These are phyloP conservation scores for Candida chauliodis DNA, from an alignment of 805 yeast genomes.

Conservation along the genomic window DNA sequence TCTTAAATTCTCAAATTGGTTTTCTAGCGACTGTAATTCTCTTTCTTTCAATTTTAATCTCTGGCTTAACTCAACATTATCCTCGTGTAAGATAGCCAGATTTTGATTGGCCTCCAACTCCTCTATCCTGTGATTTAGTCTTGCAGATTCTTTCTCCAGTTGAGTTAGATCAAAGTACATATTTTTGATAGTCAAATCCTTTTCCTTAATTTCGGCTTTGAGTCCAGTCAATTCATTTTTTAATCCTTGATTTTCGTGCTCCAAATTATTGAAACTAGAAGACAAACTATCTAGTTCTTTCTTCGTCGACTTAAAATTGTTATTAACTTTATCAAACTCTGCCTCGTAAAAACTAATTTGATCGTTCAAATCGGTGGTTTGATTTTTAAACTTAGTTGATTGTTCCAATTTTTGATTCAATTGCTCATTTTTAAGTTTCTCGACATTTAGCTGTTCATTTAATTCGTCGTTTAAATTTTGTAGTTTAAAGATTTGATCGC, in stretches of 20 bases:
- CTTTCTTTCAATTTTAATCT: background rate
- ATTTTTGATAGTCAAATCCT: background rate
- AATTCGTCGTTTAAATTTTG: slow-evolving; percentile 2
- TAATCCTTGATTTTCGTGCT: background rate
- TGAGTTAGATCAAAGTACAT: background rate
- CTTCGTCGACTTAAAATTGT: background rate
- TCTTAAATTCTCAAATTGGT: slow-evolving; percentile 1
- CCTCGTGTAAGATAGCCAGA: background rate
- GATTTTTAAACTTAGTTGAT: too few species aligned
- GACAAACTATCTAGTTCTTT: background rate
- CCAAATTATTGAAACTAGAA: slow-evolving; percentile 1
- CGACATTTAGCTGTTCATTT: slow-evolving; percentile 1
- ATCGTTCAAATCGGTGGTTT: background rate
- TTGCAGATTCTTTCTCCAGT: slow-evolving; percentile 1
- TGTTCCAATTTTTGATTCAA: slow-evolving; percentile 4
- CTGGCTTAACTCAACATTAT: slow-evolving; percentile 1
- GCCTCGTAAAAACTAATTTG: slow-evolving; percentile 9
- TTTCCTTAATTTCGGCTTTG: background rate
- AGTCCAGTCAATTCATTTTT: slow-evolving; percentile 1
- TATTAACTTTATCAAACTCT: slow-evolving; percentile 8
- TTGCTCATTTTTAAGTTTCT: background rate
- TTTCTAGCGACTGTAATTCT: background rate
- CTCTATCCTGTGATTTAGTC: background rate
- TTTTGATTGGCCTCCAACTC: background rate
- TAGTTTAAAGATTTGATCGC: background rate